Evolutionary conservation across 257 asterid species (phyloP).

Genomic region (Avicennia marina): DNA sequence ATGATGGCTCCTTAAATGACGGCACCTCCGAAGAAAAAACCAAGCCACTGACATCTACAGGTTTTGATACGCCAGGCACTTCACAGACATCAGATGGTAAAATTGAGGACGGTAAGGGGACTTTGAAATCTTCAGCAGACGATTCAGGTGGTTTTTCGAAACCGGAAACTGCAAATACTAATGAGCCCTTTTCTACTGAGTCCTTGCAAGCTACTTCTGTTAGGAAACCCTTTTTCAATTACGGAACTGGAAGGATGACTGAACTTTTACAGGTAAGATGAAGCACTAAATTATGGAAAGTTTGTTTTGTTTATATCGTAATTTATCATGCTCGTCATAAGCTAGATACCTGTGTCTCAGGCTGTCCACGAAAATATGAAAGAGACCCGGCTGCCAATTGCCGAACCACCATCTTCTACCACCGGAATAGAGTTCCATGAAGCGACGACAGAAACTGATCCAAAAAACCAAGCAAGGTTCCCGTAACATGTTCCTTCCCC

Average conservation of each 20-base stretch:
- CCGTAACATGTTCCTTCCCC: too few relatives aligned
- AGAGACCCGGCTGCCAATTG: slow-evolving; percentile 37
- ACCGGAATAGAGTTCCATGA: slow-evolving; percentile 15
- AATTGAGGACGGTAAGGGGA: slow-evolving; percentile 31
- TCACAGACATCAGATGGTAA: slow-evolving; percentile 42
- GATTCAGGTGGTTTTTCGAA: slow-evolving; percentile 26
- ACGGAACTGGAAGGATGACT: slow-evolving; percentile 76
- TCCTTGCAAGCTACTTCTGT: slow-evolving; percentile 33
- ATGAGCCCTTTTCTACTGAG: slow-evolving; percentile 23
- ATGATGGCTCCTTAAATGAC: slow-evolving; percentile 18
- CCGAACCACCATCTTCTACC: slow-evolving; percentile 26
- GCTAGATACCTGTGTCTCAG: slow-evolving; percentile 27
- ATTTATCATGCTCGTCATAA: slow-evolving; percentile 8
- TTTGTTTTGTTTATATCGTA: background rate
- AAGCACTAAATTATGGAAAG: background rate
- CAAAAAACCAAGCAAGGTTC: background rate
- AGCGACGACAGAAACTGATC: background rate
- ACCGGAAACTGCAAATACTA: slow-evolving; percentile 26
- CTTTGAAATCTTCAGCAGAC: slow-evolving; percentile 32
- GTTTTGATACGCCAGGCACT: slow-evolving; percentile 33
- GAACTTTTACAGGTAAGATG: slow-evolving; percentile 77
- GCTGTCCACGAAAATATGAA: slow-evolving; percentile 76
- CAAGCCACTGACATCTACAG: slow-evolving; percentile 25
- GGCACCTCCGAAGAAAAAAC: slow-evolving; percentile 25
- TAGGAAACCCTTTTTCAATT: slow-evolving; percentile 39